These are phyloP conservation scores for Spirogloea muscicola DNA, from an alignment of 139 green algal genomes.

Conservation along the genomic window DNA sequence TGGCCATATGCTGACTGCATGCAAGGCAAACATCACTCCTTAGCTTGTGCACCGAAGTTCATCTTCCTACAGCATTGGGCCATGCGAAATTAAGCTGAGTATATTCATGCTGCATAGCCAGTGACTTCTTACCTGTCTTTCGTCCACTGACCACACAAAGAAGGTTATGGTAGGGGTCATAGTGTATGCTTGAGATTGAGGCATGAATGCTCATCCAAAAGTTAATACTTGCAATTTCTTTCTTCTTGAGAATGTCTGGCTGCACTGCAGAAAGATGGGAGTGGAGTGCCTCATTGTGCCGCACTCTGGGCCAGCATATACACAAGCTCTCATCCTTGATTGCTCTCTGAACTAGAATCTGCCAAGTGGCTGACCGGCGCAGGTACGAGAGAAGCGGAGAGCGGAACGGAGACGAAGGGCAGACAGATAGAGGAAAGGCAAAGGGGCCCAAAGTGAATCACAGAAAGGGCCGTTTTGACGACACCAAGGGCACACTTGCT, in stretches of 20 bases:
- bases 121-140: conserved; percentile 49
- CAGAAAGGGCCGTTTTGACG: too few relatives aligned
- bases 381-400: background rate
- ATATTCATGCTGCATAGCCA: background rate
- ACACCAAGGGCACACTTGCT: too few relatives aligned
- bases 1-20: conserved; percentile 53
- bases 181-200: conserved; percentile 67
- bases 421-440: background rate
- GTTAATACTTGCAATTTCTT: conserved; percentile 46
- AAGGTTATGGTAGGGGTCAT: conserved; percentile 80
- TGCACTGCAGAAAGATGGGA: background rate
- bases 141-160: conserved; percentile 61
- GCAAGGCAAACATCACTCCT: background rate
- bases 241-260: conserved; percentile 43
- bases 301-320: background rate
- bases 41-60: background rate
- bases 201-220: conserved; percentile 63
- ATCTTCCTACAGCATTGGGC: background rate
- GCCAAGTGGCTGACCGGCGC: background rate
- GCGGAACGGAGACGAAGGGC: background rate
- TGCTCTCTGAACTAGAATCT: too few relatives aligned
- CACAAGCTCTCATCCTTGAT: too few relatives aligned
- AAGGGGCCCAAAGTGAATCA: background rate
- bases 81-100: background rate
- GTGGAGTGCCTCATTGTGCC: background rate